phyloP scores from a whole-genome alignment of 2,329 filamentous ascomycete genomes.

The Helicocarpus griseus region DNA sequence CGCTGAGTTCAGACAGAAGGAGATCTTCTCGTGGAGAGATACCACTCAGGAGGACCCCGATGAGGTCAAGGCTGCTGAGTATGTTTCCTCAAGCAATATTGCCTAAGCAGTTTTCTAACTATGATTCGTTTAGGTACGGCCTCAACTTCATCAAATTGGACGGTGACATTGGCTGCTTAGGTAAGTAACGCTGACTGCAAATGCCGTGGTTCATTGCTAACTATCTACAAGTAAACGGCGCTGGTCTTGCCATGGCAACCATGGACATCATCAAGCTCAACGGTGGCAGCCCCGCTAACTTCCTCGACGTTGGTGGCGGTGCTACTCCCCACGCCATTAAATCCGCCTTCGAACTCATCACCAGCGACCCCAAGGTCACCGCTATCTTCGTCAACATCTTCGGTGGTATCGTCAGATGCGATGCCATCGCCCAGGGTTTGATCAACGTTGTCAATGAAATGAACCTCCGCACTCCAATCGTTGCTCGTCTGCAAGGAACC shows the following conservation, averaged over 20 bases:
- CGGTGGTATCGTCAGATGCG: conserved; percentile 95
- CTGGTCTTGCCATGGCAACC: conserved; percentile 97
- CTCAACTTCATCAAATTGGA: conserved; percentile 99
- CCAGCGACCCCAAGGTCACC: conserved; percentile 93
- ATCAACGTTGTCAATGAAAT: conserved; percentile 91
- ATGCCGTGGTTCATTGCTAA: background rate
- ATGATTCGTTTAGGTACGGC: conserved; percentile 40
- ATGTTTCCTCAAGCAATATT: conserved; percentile 28
- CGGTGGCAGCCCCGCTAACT: conserved; percentile 91
- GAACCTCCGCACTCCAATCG: conserved; percentile 93
- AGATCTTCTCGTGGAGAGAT: conserved; percentile 89
- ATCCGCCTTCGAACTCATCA: conserved; percentile 97
- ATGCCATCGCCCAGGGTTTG: conserved; percentile 91
- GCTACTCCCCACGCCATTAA: conserved; percentile 94
- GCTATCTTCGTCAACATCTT: conserved; percentile 99
- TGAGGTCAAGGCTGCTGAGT: conserved; percentile 92
- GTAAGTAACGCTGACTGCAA: conserved; percentile 20
- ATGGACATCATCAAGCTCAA: conserved; percentile 99
- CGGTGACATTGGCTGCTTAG: conserved; percentile 93
- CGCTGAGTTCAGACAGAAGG: conserved; percentile 95
- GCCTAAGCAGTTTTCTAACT: no score
- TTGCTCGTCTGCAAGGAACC: conserved; percentile 93
- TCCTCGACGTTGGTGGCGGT: conserved; percentile 96
- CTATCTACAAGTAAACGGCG: conserved; percentile 66
- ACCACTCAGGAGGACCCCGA: conserved; percentile 92